phyloP scores from a whole-genome alignment of 2,329 filamentous ascomycete genomes.

The Trichoderma hamatum region DNA sequence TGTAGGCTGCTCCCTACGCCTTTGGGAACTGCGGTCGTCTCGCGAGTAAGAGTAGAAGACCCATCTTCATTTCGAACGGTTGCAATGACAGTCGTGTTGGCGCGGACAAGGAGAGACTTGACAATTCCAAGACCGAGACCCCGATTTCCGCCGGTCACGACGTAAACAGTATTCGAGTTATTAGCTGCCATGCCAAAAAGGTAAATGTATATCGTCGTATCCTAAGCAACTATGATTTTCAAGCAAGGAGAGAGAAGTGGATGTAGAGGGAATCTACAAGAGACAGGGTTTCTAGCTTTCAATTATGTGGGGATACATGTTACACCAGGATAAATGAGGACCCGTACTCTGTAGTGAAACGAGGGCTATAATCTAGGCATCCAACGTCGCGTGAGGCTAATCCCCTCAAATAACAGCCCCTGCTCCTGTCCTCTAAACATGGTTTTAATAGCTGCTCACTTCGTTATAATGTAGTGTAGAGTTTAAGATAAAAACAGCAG shows the following conservation, averaged over 20 bases:
- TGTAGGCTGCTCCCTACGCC: conserved; percentile 39
- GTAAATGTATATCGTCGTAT: not conserved
- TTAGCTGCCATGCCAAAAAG: not conserved
- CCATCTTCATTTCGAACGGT: conserved; percentile 40
- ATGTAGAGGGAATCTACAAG: not conserved
- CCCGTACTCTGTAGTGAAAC: not conserved
- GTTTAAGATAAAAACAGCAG: too few species aligned
- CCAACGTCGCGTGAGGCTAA: too few species aligned
- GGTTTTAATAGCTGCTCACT: too few species aligned
- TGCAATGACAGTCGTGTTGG: conserved; percentile 54
- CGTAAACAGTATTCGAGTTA: conserved; percentile 40
- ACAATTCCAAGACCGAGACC: conserved; percentile 46
- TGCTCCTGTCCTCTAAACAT: too few species aligned
- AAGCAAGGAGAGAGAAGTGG: too few species aligned
- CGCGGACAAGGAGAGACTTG: conserved; percentile 47
- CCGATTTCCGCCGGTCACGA: conserved; percentile 47
- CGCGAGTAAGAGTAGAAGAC: conserved; percentile 29
- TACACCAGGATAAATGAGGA: conserved; percentile 15
- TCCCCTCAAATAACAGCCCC: too few species aligned
- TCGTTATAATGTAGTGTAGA: too few species aligned
- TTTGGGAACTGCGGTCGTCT: conserved; percentile 29
- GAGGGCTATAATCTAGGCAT: not conserved
- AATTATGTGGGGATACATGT: not conserved
- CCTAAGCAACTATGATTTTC: not conserved
- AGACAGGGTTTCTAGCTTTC: not conserved